phyloP scores from a whole-genome alignment of 2,329 filamentous ascomycete genomes.

The Xylaria polymorpha region DNA sequence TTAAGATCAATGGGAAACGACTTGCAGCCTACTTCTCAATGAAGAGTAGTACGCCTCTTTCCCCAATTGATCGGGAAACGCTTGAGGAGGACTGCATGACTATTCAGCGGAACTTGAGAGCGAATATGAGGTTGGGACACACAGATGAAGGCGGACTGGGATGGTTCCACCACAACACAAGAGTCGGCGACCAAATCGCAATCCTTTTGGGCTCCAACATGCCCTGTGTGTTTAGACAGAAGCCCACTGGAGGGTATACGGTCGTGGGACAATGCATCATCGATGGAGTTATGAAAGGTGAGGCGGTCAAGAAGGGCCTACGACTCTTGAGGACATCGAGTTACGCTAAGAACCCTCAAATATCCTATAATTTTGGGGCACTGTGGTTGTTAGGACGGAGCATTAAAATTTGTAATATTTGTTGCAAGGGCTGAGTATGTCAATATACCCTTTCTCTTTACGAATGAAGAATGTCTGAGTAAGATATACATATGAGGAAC shows the following conservation, averaged over 20 bases:
- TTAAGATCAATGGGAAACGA: slow-evolving; percentile 27
- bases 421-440: neutral
- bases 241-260: slow-evolving; percentile 21
- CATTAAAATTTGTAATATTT: neutral
- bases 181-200: slow-evolving; percentile 29
- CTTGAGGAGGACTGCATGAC: slow-evolving; percentile 27
- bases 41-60: slow-evolving; percentile 23
- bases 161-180: slow-evolving; percentile 32
- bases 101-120: slow-evolving; percentile 28
- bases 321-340: slow-evolving; percentile 29
- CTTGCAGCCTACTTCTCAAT: slow-evolving; percentile 30
- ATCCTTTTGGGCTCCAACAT: slow-evolving; percentile 35
- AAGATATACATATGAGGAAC: neutral
- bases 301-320: slow-evolving; percentile 33
- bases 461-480: neutral
- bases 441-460: neutral
- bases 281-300: slow-evolving; percentile 35
- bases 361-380: neutral
- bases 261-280: slow-evolving; percentile 34
- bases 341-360: slow-evolving; percentile 16
- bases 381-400: neutral
- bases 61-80: slow-evolving; percentile 4
- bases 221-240: slow-evolving; percentile 35
- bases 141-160: slow-evolving; percentile 32
- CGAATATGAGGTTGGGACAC: slow-evolving; percentile 36